Percentiles rank a stretch among this genome's conserved stretches.
Conservation (phyloP, 1,284 basidiomycete genomes). For the Moesziomyces sp. region DNA sequence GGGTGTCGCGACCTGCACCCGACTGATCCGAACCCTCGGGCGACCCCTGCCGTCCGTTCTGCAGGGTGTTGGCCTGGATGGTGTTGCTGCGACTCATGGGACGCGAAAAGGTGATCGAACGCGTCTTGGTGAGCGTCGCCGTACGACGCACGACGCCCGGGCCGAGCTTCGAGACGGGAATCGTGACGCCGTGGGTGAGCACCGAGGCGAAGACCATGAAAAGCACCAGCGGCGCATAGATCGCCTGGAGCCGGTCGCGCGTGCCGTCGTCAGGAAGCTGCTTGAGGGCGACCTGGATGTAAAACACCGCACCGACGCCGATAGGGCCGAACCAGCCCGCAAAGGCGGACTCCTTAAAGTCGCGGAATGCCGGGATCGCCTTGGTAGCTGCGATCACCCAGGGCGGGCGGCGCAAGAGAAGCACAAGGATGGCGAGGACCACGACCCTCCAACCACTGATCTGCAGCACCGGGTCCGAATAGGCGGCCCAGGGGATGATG, state of each 20-base stretch:
- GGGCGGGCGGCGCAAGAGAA: conserved; percentile 61
- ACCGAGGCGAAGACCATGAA: conserved; percentile 72
- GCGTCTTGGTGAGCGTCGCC: conserved; percentile 40
- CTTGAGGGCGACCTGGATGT: conserved; percentile 71
- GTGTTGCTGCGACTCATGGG: conserved; percentile 39
- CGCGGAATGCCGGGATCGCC: conserved; percentile 58
- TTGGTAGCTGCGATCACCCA: conserved; percentile 59
- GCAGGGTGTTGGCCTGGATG: conserved; percentile 6
- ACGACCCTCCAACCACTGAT: conserved; percentile 63
- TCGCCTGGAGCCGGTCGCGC: conserved; percentile 66
- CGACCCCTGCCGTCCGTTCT: conserved; percentile 1
- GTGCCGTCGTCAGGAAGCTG: conserved; percentile 69
- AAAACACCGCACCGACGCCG: conserved; percentile 70
- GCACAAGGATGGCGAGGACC: conserved; percentile 56
- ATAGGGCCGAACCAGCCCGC: conserved; percentile 67
- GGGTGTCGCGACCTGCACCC: not conserved
- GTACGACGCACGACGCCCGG: conserved; percentile 56
- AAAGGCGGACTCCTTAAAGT: conserved; percentile 60
- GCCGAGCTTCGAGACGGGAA: conserved; percentile 63
- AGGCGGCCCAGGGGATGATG: conserved; percentile 66
- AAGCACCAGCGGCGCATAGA: conserved; percentile 71
- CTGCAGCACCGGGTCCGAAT: conserved; percentile 41
- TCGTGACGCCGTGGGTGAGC: conserved; percentile 69
- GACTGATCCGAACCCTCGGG: conserved; percentile 8
- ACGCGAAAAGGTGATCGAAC: conserved; percentile 37